phyloP scores from a whole-genome alignment of 257 asterid genomes.

The Solanum verrucosum region DNA sequence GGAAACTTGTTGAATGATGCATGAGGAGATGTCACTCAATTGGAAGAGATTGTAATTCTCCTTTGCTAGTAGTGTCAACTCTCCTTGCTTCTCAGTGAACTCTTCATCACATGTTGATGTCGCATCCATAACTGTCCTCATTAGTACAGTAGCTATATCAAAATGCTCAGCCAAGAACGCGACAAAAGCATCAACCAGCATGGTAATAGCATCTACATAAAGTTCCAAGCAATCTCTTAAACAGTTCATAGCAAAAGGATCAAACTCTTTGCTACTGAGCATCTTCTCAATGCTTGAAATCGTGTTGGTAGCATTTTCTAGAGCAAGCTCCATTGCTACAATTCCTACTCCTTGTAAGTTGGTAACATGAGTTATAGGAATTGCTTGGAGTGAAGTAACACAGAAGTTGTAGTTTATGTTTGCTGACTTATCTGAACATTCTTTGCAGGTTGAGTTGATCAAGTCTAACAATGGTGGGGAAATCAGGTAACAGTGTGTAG shows the following conservation, averaged over 20 bases:
- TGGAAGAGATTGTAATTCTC: constrained; percentile 16
- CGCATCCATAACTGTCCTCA: constrained; percentile 13
- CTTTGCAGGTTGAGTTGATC: constrained; percentile 22
- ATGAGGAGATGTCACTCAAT: constrained; percentile 4
- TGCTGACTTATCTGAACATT: constrained; percentile 11
- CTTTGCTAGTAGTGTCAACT: neutral
- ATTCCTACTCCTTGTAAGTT: constrained; percentile 8
- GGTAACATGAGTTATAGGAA: neutral
- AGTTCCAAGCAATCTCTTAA: constrained; percentile 16
- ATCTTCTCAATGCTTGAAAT: neutral
- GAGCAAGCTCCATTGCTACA: constrained; percentile 14
- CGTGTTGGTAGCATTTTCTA: constrained; percentile 13
- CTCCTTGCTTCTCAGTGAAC: constrained; percentile 12
- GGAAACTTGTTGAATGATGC: constrained; percentile 10
- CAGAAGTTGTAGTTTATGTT: constrained; percentile 16
- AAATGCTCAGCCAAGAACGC: constrained; percentile 1
- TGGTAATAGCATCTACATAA: constrained; percentile 1
- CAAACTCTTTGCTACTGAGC: constrained; percentile 1
- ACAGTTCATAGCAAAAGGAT: constrained; percentile 2
- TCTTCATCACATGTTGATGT: constrained; percentile 11
- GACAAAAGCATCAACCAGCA: constrained; percentile 3
- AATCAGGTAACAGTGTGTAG: neutral
- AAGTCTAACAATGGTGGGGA: neutral
- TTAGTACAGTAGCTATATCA: constrained; percentile 3
- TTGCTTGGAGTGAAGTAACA: constrained; percentile 11